Evolutionary conservation across 495 filamentous ascomycete species (phyloP), one percentile per base, ranked within the genome.

Genomic region (Pyronema omphalodes): DNA sequence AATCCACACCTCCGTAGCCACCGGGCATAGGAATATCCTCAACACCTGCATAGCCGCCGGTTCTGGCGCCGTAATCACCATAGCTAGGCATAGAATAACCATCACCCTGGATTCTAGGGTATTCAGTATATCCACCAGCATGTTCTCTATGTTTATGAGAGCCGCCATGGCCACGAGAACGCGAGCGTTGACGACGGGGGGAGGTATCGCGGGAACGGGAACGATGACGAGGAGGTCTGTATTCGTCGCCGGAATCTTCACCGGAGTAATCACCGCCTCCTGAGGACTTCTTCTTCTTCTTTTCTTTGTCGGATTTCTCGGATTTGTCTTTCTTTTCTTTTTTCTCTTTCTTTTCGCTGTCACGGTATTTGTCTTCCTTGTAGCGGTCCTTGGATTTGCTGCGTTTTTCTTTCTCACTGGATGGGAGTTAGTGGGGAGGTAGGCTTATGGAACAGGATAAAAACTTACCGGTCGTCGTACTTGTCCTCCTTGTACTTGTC

Each of bases 261-360:
- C 44, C 44, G 18, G 44, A 47, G 44, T 47, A 47, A 19, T 47
- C 14, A 9, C n/a, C 47, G 18, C 39, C 39, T 1, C 39, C 39
- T 1, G 11, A 23, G 47, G 12, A 19, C 44, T 47, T 47, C 7
- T 47, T 47, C 14, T n/a, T 9, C 23, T 47, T 47, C 9, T 47
- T 47, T 1, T 47, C 44, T 19, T 47, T 47, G 17, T 47, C 9
- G 9, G 15, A 17, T 19, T 47, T 47, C 14, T 47, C 43, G 5
- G 53, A 52, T 40, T 40, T 59, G 37, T 61, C 8, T 52, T 61
- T 61, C 36, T 59, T 59, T 7, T 61, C 58, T 11, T 58, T 54
- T 9, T 47, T 47, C 2, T 50, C 47, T 36, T 50, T 50, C 23
- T 50, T 11, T 1, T 34, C 9, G 11, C 36, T 34, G 47, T 50